Percentiles rank a stretch among this genome's conserved stretches.
Evolutionary conservation across 768 basidiomycete genomes (phyloP).

Genomic region (Mycena chlorophos): DNA sequence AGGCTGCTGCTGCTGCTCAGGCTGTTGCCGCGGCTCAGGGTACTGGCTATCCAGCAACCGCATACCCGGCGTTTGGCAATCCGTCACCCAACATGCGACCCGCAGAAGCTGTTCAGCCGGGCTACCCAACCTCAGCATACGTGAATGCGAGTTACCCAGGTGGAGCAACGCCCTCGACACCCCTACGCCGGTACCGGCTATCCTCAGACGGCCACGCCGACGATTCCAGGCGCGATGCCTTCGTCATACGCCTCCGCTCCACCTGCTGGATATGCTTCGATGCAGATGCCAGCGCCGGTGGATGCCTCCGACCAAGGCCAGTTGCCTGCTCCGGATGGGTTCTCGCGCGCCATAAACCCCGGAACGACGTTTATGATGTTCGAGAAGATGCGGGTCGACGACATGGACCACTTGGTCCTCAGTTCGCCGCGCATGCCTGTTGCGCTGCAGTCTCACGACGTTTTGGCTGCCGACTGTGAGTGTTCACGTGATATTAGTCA

Average conservation of each 20-base stretch:
- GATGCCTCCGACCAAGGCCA: conserved; percentile 41
- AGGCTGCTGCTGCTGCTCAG: conserved; percentile 25
- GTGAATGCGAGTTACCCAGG: conserved; percentile 40
- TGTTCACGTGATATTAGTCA: not conserved
- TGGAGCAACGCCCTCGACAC: conserved; percentile 42
- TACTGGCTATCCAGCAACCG: conserved; percentile 10
- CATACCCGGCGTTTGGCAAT: conserved; percentile 29
- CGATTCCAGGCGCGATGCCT: conserved; percentile 33
- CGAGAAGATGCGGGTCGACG: conserved; percentile 66
- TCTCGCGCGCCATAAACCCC: conserved; percentile 70
- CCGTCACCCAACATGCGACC: conserved; percentile 54
- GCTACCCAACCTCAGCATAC: conserved; percentile 35
- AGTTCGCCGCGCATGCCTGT: conserved; percentile 70
- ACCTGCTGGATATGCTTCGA: conserved; percentile 19
- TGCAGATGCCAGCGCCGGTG: conserved; percentile 32
- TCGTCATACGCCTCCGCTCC: conserved; percentile 21
- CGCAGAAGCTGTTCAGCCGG: conserved; percentile 41
- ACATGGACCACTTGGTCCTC: conserved; percentile 75
- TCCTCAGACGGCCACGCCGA: conserved; percentile 49
- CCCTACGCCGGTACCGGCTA: conserved; percentile 47
- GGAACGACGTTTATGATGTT: conserved; percentile 70
- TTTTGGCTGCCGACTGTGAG: conserved; percentile 65
- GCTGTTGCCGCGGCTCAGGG: conserved; percentile 26
- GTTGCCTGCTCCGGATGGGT: conserved; percentile 66
- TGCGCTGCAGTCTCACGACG: conserved; percentile 73